Evolutionary conservation across 2,329 filamentous ascomycete species (phyloP).

Genomic region (Apiospora malaysiana): DNA sequence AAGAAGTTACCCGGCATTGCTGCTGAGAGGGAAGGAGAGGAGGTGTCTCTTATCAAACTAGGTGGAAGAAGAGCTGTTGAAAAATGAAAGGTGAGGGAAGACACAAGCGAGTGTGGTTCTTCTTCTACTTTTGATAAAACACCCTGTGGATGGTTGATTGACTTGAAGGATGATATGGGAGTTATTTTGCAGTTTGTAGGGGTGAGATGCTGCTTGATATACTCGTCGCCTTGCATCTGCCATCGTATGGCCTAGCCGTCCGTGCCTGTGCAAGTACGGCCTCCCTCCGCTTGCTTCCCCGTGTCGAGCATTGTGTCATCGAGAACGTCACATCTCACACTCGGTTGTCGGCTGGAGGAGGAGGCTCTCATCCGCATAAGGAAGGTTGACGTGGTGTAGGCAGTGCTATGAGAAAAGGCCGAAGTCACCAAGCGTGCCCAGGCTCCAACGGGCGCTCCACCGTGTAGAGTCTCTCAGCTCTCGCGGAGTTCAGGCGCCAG

Average conservation of each 20-base stretch:
- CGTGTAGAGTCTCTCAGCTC: neutral
- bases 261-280: neutral
- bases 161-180: neutral
- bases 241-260: neutral
- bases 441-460: neutral
- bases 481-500: neutral
- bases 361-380: neutral
- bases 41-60: neutral
- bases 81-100: neutral
- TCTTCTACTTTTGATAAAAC: neutral
- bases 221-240: neutral
- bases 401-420: constrained; percentile 1
- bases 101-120: constrained; percentile 9
- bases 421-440: neutral
- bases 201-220: neutral
- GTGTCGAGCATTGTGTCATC: constrained; percentile 8
- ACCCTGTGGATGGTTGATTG: neutral
- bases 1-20: constrained; percentile 8
- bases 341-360: neutral
- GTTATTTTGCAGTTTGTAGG: neutral
- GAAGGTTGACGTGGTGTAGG: neutral
- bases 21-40: neutral
- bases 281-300: neutral
- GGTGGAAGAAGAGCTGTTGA: neutral
- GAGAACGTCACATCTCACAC: neutral